Evolutionary conservation across 176 grass and related monocot species (phyloP).

Genomic region (Triticum monococcum): DNA sequence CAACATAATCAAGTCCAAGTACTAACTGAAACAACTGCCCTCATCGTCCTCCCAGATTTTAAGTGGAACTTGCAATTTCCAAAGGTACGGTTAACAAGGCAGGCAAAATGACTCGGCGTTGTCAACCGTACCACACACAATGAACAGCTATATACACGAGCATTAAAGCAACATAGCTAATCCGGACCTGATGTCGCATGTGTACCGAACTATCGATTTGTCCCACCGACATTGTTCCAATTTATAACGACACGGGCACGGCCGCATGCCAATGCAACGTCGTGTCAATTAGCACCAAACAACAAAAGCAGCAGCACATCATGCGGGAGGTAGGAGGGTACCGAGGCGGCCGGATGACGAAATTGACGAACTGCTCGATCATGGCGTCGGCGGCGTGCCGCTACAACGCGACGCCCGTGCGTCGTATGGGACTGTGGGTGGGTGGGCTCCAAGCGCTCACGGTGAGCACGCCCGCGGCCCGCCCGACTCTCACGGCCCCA

Average conservation of each 20-base stretch:
- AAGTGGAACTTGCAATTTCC: background rate
- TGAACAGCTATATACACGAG: background rate
- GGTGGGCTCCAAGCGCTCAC: constrained; percentile 14
- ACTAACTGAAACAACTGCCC: background rate
- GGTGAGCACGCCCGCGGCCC: background rate
- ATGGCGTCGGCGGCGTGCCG: constrained; percentile 31
- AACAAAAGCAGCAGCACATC: background rate
- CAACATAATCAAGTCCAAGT: constrained; percentile 6
- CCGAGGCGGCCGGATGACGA: constrained; percentile 94
- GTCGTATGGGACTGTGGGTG: background rate
- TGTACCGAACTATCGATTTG: background rate
- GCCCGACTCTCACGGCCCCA: constrained; percentile 7
- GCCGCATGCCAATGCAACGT: background rate
- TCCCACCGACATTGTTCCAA: background rate
- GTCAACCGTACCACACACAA: background rate
- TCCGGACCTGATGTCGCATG: background rate
- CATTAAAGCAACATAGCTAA: background rate
- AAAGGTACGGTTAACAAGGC: background rate
- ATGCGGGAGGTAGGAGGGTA: constrained; percentile 8
- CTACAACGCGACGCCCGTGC: constrained; percentile 7
- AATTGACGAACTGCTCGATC: constrained; percentile 98
- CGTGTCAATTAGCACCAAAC: background rate
- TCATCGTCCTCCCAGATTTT: background rate
- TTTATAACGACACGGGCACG: background rate
- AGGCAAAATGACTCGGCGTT: background rate